Base-by-base conservation (phyloP, 2,329 filamentous ascomycete species). In the Venturia effusa region DNA sequence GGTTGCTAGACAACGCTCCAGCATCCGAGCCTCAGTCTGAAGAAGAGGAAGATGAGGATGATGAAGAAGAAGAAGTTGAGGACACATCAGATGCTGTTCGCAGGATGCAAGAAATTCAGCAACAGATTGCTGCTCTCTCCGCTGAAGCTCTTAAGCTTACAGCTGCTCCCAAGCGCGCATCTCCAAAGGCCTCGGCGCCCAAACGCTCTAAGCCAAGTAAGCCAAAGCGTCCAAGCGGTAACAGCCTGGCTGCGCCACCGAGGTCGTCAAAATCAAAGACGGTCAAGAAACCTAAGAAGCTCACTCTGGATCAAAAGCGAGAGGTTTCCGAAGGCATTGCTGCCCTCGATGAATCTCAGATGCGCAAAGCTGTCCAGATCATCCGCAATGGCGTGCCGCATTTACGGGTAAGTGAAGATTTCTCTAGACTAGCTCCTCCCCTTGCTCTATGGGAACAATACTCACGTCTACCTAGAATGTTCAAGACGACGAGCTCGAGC, bases 251-350 rank as follows among this genome's bases (percentile, higher is more conserved):
- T 3, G 22, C 40, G n/a, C 5, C 55, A 15, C 39, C 61, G 4
- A 74, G 73, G 68, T 40, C 66, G 13, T 64, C 66, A 30, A 68
- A 69, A 45, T 27, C 51, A 10, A 61, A 62, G 27, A 59, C 39
- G 7, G 34, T 39, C 17, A 41, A 64, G 15, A 64, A 64, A 30
- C 60, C 66, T 7, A 72, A 72, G 68, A 71, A 71, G 65, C 85
- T 91, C 55, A 87, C 85, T 8, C 84, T 87, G 65, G 81, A 88
- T 3, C 92, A 99, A 76, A 97, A 97, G 79, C 90, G 94, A 65
- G 85, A 92, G 68, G 95, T 99, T 65, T 93, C 91, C 1, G 87
- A 88, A 65, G 89, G 89, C 17, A 94, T 96, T 67, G 89, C 88
- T 69, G 87, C 87, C 67, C 84, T 97, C 64, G 87, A 92, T 22